A percentile compares a stretch with the other conserved stretches of the same genome.
These are phyloP conservation scores for Rhizophlyctis rosea DNA, from an alignment of 192 early-diverging fungal species.

Conservation along the genomic window DNA sequence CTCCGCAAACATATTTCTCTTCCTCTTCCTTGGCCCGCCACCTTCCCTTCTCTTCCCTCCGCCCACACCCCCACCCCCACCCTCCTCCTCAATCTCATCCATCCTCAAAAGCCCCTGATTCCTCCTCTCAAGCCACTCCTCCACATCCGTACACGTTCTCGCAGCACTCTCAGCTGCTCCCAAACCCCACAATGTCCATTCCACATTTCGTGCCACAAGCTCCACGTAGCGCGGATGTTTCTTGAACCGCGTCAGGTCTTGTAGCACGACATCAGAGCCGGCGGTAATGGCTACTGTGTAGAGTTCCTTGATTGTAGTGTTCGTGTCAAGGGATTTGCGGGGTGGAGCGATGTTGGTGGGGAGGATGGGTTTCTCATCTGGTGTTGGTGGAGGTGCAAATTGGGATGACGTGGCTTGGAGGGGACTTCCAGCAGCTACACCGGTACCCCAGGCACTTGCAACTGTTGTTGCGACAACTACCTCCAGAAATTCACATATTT, in stretches of 20 bases:
- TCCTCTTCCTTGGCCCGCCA: slow-evolving; percentile 12
- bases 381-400: slow-evolving; percentile 1
- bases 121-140: slow-evolving; percentile 42
- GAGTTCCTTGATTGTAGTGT: slow-evolving; percentile 32
- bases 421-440: not conserved
- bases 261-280: slow-evolving; percentile 33
- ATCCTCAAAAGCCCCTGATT: slow-evolving; percentile 28
- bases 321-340: slow-evolving; percentile 17
- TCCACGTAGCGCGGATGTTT: slow-evolving; percentile 54
- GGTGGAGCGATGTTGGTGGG: not conserved
- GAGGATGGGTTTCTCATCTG: not conserved
- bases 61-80: slow-evolving; percentile 14
- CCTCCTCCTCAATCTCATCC: slow-evolving; percentile 25
- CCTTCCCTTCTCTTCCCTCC: slow-evolving; percentile 20
- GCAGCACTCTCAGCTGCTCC: slow-evolving; percentile 24
- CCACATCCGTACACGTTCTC: slow-evolving; percentile 29
- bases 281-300: slow-evolving; percentile 16
- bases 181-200: slow-evolving; percentile 30
- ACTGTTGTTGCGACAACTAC: slow-evolving; percentile 14
- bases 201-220: slow-evolving; percentile 24
- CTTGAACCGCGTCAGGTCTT: slow-evolving; percentile 38
- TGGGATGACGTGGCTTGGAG: not conserved
- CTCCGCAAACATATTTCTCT: slow-evolving; percentile 12
- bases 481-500: slow-evolving; percentile 37
- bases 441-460: not conserved